Evolutionary conservation across 2,329 filamentous ascomycete genomes (phyloP).

Genomic region (Talaromyces sp.): DNA sequence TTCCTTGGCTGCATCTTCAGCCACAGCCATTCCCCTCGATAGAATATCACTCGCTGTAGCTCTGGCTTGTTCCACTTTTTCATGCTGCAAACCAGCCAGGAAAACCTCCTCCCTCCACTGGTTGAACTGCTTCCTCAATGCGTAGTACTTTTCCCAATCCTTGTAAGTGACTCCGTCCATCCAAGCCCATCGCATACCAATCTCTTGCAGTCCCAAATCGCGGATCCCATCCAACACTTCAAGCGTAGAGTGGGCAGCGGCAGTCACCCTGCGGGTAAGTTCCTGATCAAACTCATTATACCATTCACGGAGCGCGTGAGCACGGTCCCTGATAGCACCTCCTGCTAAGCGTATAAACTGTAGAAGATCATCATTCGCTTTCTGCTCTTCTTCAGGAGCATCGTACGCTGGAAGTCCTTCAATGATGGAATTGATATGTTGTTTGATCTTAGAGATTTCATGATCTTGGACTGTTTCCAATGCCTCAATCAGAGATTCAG

Average conservation of each 20-base stretch:
- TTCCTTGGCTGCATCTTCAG: slow-evolving; percentile 73
- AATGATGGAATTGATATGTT: slow-evolving; percentile 56
- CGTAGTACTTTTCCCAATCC: slow-evolving; percentile 93
- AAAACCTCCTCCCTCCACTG: slow-evolving; percentile 82
- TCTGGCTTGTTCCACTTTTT: slow-evolving; percentile 63
- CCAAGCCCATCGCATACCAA: slow-evolving; percentile 91
- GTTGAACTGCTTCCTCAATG: slow-evolving; percentile 73
- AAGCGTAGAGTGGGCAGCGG: slow-evolving; percentile 73
- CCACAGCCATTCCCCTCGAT: slow-evolving; percentile 71
- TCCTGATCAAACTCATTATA: slow-evolving; percentile 66
- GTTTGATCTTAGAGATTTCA: slow-evolving; percentile 62
- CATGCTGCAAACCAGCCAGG: slow-evolving; percentile 67
- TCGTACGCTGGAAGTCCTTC: slow-evolving; percentile 55
- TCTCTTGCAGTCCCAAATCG: slow-evolving; percentile 79
- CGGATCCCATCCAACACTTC: slow-evolving; percentile 76
- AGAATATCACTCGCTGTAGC: slow-evolving; percentile 65
- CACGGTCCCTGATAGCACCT: slow-evolving; percentile 67
- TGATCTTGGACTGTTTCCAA: slow-evolving; percentile 63
- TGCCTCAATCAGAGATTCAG: slow-evolving; percentile 53
- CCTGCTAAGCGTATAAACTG: slow-evolving; percentile 62
- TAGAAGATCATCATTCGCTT: slow-evolving; percentile 49
- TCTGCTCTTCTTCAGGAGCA: slow-evolving; percentile 47
- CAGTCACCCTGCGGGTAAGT: slow-evolving; percentile 62
- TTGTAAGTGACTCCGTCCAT: slow-evolving; percentile 94
- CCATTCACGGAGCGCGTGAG: slow-evolving; percentile 73